A percentile compares a stretch with the other conserved stretches of the same genome.
phyloP scores from a whole-genome alignment of 176 grass and related monocot species.

The Rhynchospora tenuis region DNA sequence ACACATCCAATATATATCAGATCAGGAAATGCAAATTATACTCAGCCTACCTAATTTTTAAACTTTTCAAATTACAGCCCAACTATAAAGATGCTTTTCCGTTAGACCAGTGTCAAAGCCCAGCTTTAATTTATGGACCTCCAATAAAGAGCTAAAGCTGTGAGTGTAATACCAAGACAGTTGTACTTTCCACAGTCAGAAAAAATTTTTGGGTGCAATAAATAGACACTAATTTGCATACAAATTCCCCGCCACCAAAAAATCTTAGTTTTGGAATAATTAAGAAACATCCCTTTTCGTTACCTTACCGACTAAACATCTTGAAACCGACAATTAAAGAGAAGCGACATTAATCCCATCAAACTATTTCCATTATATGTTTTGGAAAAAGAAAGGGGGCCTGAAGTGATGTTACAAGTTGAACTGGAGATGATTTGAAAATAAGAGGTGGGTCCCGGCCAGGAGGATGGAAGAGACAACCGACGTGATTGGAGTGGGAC shows the following conservation, averaged over 20 bases:
- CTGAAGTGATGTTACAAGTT: not conserved
- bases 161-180: not conserved
- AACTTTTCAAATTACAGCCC: not conserved
- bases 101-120: not conserved
- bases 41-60: not conserved
- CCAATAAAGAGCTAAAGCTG: not conserved
- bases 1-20: too few species aligned
- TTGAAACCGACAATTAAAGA: not conserved
- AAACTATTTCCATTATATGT: not conserved
- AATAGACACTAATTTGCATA: not conserved
- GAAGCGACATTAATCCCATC: not conserved
- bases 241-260: not conserved
- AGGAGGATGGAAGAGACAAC: constrained; percentile 11
- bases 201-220: not conserved
- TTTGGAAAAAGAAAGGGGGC: not conserved
- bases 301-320: not conserved
- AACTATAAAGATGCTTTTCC: not conserved
- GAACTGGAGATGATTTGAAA: constrained; percentile 2
- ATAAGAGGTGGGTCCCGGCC: not conserved
- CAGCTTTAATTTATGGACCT: not conserved
- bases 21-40: too few species aligned
- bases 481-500: constrained; percentile 19
- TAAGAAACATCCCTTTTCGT: not conserved
- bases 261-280: not conserved
- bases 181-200: not conserved